These are phyloP conservation scores for Malbranchea zuffiana DNA, from an alignment of 2,329 filamentous ascomycete genomes.

Conservation along the genomic window DNA sequence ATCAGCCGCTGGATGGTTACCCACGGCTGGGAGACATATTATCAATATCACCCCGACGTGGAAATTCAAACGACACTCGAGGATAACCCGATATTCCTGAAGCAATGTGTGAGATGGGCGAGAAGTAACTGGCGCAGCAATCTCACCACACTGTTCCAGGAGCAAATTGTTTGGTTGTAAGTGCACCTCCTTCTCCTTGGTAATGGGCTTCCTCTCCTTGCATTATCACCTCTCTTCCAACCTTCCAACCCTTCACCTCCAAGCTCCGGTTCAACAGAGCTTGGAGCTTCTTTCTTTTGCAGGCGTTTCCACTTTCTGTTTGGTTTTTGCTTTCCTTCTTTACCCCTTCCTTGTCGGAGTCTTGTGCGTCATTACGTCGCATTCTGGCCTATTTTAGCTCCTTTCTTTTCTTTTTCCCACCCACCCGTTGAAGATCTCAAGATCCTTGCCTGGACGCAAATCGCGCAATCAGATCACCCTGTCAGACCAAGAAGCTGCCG, in stretches of 20 bases:
- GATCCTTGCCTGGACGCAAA: slow-evolving; percentile 6
- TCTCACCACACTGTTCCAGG: slow-evolving; percentile 74
- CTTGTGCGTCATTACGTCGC: too few relatives aligned
- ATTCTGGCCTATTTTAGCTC: slow-evolving; percentile 4
- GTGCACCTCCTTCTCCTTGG: slow-evolving; percentile 31
- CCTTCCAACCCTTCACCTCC: slow-evolving; percentile 2
- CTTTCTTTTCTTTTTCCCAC: slow-evolving; percentile 2
- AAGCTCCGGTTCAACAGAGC: too few relatives aligned
- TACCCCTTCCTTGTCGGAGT: too few relatives aligned
- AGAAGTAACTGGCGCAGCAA: slow-evolving; percentile 98
- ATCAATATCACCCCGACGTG: slow-evolving; percentile 85
- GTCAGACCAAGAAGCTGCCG: slow-evolving; percentile 6
- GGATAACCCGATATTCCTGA: slow-evolving; percentile 76
- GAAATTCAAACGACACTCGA: slow-evolving; percentile 90
- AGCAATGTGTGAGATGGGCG: slow-evolving; percentile 89
- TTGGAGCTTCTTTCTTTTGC: too few relatives aligned
- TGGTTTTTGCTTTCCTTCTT: neutral
- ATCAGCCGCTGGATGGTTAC: slow-evolving; percentile 92
- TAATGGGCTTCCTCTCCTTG: neutral
- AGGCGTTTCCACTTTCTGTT: too few relatives aligned
- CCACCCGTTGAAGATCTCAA: slow-evolving; percentile 5
- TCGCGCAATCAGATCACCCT: slow-evolving; percentile 1
- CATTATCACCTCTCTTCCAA: slow-evolving; percentile 1
- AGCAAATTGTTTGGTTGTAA: slow-evolving; percentile 79
- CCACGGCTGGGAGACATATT: slow-evolving; percentile 85